Base-by-base conservation (phyloP, 768 basidiomycete genomes). In the Pisolithus albus region DNA sequence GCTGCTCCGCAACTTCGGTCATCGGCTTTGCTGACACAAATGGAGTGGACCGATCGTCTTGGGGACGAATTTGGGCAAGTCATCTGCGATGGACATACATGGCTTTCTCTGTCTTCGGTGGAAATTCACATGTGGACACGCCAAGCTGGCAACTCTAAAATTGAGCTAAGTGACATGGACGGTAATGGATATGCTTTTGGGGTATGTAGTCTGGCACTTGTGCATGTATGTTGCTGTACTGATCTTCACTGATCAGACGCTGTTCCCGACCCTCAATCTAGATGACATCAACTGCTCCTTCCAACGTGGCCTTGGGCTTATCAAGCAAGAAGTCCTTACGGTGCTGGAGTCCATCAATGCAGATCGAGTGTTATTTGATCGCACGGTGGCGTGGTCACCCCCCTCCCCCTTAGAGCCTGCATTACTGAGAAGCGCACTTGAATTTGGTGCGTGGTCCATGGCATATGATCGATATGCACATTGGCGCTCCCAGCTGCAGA, bases 21-120 rank as follows among this genome's bases (percentile, higher is more conserved):
- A 64, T 74, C 21, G 65, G 61, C 0, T 9, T 21, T 0, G 65
- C 70, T 40, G 10, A 52, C 64, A 2, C 52, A 54, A 2, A 55
- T 61, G 13, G 62, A 67, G 11, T 61, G 73, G 3, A 70, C 72
- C 0, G 48, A 53, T 5, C 74, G 71, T 70, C 56, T 73, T 5
- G 48, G 46, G 2, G 56, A 60, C 5, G 55, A 58, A 10, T 52
- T 64, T 3, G 49, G 18, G n/a, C 16, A 19, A 7, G 26, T 28
- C 26, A 28, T 40, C 39, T 7, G 8, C 16, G 39, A 40, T 40
- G 39, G 39, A 7, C 39, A 40, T 7, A 40, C 39, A 15, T 40
- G 39, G 39, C 16, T 40, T 19, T 40, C 39, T 7, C 39, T 40
- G 7, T 40, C 39, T n/a, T 40, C 13, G 10, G 39, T 40, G 39